These are phyloP conservation scores for Penicillium sp. DNA, from an alignment of 2,329 filamentous ascomycete species.

Conservation along the genomic window DNA sequence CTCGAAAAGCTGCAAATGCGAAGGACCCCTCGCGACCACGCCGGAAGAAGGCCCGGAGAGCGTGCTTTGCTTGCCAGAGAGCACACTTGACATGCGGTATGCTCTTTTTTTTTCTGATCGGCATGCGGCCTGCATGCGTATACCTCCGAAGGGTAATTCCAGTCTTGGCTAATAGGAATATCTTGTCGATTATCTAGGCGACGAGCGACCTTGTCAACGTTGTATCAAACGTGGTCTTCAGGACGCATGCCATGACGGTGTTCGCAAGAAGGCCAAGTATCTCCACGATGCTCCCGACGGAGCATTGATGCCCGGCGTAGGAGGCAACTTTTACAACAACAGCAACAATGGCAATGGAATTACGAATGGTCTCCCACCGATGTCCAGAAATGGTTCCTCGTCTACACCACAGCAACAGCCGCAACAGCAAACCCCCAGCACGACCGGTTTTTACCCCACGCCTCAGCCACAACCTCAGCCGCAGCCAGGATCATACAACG, in stretches of 20 bases:
- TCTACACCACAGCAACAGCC: constrained; percentile 33
- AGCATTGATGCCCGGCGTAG: constrained; percentile 83
- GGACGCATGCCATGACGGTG: constrained; percentile 91
- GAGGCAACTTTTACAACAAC: constrained; percentile 62
- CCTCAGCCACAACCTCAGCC: constrained; percentile 40
- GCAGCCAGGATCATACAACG: constrained; percentile 44
- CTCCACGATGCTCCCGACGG: constrained; percentile 94
- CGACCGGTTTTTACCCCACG: constrained; percentile 42
- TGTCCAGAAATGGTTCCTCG: constrained; percentile 42
- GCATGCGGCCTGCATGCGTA: constrained; percentile 3
- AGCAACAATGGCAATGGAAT: constrained; percentile 39
- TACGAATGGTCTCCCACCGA: constrained; percentile 41
- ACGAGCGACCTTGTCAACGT: constrained; percentile 90
- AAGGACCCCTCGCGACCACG: constrained; percentile 90
- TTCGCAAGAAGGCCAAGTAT: constrained; percentile 98
- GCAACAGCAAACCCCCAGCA: constrained; percentile 32
- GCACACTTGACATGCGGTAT: constrained; percentile 98
- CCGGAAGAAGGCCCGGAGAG: constrained; percentile 93
- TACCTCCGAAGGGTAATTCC: background rate
- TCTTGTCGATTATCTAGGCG: constrained; percentile 63
- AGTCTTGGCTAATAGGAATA: constrained; percentile 16
- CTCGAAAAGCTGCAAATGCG: constrained; percentile 65
- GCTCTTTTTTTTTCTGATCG: constrained; percentile 51
- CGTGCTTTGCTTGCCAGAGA: constrained; percentile 95
- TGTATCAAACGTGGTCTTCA: constrained; percentile 93